Evolutionary conservation across 192 early-diverging fungal species (phyloP).

Genomic region (Podila minutissima): DNA sequence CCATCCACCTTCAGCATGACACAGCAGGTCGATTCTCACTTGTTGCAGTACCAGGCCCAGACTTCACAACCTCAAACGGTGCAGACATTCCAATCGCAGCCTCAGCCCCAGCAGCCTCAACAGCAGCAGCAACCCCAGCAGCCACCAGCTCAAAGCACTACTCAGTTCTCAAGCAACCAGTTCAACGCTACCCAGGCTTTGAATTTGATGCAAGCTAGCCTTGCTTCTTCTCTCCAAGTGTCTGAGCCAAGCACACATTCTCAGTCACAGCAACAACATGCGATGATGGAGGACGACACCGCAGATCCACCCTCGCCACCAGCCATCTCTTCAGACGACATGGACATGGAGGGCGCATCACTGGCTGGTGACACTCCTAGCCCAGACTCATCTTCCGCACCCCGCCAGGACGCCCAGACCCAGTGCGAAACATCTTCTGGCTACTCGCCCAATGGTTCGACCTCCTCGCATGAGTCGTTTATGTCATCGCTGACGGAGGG

Average conservation of each 20-base stretch:
- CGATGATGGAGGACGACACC: conserved; percentile 21
- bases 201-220: conserved; percentile 34
- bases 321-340: conserved; percentile 45
- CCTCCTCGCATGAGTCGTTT: conserved; percentile 1
- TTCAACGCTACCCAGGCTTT: conserved; percentile 22
- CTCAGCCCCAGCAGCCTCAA: conserved; percentile 7
- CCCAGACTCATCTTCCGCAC: background rate
- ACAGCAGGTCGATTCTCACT: conserved; percentile 16
- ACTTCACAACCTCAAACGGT: too few relatives aligned
- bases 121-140: background rate
- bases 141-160: background rate
- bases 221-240: conserved; percentile 20
- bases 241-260: background rate
- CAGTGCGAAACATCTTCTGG: background rate
- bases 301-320: conserved; percentile 46
- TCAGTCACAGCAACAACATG: conserved; percentile 4
- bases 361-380: conserved; percentile 25
- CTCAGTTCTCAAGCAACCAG: conserved; percentile 8
- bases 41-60: conserved; percentile 24
- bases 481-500: background rate
- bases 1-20: conserved; percentile 3
- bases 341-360: conserved; percentile 43
- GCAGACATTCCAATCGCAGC: conserved; percentile 4
- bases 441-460: background rate
- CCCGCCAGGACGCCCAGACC: background rate